Evolutionary conservation across 345 rosid genomes (phyloP).

Genomic region (Nephelium lappaceum): DNA sequence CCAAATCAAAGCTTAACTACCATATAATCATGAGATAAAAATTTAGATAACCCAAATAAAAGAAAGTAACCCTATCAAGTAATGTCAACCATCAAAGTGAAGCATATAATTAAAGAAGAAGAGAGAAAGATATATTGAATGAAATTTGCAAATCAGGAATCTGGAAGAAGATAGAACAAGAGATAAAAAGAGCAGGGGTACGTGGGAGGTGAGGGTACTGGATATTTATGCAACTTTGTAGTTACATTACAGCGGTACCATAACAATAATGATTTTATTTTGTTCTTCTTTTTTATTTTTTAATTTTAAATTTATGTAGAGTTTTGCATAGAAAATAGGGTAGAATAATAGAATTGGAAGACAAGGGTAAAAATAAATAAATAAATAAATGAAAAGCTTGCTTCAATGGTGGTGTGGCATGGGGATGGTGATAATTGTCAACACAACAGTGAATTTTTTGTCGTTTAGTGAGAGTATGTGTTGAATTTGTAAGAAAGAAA

Average conservation of each 20-base stretch:
- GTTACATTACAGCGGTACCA: not conserved
- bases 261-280: too few relatives aligned
- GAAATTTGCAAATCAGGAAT: not conserved
- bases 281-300: too few relatives aligned
- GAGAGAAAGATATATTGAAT: not conserved
- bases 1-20: not conserved
- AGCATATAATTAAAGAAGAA: too few relatives aligned
- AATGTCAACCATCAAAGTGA: too few relatives aligned
- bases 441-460: slow-evolving; percentile 12
- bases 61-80: not conserved
- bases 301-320: too few relatives aligned
- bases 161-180: not conserved
- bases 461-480: slow-evolving; percentile 19
- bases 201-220: not conserved
- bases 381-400: too few relatives aligned
- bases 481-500: too few relatives aligned
- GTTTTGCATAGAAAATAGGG: too few relatives aligned
- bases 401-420: too few relatives aligned
- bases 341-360: too few relatives aligned
- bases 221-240: not conserved
- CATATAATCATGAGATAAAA: too few relatives aligned
- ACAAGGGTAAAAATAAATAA: not conserved
- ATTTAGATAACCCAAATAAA: too few relatives aligned
- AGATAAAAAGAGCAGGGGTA: not conserved
- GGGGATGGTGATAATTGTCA: not conserved